phyloP scores from a whole-genome alignment of 2,329 filamentous ascomycete genomes.

The Sarocladium oryzae region DNA sequence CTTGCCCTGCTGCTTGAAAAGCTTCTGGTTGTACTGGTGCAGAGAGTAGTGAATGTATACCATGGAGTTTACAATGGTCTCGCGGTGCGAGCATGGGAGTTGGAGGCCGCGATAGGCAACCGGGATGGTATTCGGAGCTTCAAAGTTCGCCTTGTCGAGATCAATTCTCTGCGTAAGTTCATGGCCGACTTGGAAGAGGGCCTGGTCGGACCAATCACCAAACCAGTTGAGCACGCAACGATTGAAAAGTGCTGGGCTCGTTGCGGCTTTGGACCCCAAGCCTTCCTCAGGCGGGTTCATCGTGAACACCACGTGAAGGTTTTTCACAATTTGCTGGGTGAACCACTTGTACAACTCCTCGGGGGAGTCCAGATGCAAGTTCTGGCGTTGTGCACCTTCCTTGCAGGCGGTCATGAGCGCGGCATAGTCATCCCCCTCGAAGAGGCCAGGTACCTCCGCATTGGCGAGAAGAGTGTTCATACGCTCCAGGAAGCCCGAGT shows the following conservation, averaged over 20 bases:
- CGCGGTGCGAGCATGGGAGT: slow-evolving; percentile 82
- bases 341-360: slow-evolving; percentile 99
- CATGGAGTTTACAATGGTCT: slow-evolving; percentile 95
- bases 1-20: slow-evolving; percentile 87
- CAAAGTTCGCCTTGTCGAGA: slow-evolving; percentile 79
- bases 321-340: slow-evolving; percentile 98
- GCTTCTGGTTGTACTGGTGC: slow-evolving; percentile 78
- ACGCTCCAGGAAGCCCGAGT: slow-evolving; percentile 96
- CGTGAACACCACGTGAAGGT: slow-evolving; percentile 97
- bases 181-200: slow-evolving; percentile 92
- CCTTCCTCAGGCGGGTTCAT: slow-evolving; percentile 99
- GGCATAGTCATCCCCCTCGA: slow-evolving; percentile 97
- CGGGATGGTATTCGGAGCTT: slow-evolving; percentile 83
- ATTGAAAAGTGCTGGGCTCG: slow-evolving; percentile 97
- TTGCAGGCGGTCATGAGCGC: slow-evolving; percentile 99
- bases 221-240: slow-evolving; percentile 99
- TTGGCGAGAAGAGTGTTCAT: slow-evolving; percentile 99
- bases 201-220: slow-evolving; percentile 98
- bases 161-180: slow-evolving; percentile 97
- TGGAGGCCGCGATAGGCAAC: slow-evolving; percentile 82
- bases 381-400: slow-evolving; percentile 94
- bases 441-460: slow-evolving; percentile 96
- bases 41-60: slow-evolving; percentile 97
- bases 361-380: slow-evolving; percentile 88
- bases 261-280: slow-evolving; percentile 90